Conservation (phyloP, 2,329 filamentous ascomycete genomes). For the Fusarium oligoseptatum region DNA sequence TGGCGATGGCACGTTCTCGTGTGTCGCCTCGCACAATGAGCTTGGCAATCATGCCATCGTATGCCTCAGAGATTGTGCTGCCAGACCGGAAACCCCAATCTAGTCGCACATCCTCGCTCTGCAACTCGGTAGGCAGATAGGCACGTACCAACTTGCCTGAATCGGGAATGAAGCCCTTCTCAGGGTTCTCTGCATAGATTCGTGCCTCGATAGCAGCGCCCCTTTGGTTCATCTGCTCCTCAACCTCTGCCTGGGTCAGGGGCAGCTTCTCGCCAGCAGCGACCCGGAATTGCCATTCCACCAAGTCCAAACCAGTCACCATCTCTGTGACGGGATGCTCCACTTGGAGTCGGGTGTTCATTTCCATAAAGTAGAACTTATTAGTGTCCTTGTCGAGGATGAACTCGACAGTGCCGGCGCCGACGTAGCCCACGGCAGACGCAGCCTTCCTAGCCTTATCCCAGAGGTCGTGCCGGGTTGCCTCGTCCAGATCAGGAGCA, state of each 20-base stretch:
- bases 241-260: slow-evolving; percentile 73
- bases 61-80: slow-evolving; percentile 92
- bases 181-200: slow-evolving; percentile 96
- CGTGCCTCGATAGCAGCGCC: slow-evolving; percentile 95
- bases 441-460: slow-evolving; percentile 74
- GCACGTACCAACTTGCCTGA: slow-evolving; percentile 90
- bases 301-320: slow-evolving; percentile 79
- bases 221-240: slow-evolving; percentile 77
- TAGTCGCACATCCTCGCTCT: slow-evolving; percentile 79
- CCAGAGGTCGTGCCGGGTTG: slow-evolving; percentile 73
- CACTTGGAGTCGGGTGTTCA: slow-evolving; percentile 92
- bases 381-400: slow-evolving; percentile 87
- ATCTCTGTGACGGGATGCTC: slow-evolving; percentile 92
- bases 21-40: slow-evolving; percentile 89
- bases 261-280: slow-evolving; percentile 70
- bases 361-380: slow-evolving; percentile 86
- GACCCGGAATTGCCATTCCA: slow-evolving; percentile 94
- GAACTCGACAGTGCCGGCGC: slow-evolving; percentile 91
- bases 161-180: slow-evolving; percentile 92
- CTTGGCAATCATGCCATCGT: slow-evolving; percentile 99
- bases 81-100: slow-evolving; percentile 94
- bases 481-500: slow-evolving; percentile 74
- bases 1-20: slow-evolving; percentile 84
- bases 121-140: slow-evolving; percentile 74
- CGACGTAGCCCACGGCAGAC: slow-evolving; percentile 86